phyloP scores from a whole-genome alignment of 495 filamentous ascomycete species.

The Hypoxylon rickii region DNA sequence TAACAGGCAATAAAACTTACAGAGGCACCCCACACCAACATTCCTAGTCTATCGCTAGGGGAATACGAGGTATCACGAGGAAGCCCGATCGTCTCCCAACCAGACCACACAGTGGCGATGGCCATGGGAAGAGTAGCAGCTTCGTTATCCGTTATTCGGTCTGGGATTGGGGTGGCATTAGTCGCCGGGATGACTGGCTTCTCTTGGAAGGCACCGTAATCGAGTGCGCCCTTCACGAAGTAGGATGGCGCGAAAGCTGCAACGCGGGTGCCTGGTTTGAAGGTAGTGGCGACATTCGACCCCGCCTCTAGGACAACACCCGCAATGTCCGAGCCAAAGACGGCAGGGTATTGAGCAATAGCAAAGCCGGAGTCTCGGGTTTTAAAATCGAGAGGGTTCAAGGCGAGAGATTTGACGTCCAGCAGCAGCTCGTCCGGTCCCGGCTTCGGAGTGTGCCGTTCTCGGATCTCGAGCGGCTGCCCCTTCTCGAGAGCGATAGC shows the following conservation, averaged over 20 bases:
- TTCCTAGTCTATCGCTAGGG: constrained; percentile 39
- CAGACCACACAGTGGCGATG: constrained; percentile 31
- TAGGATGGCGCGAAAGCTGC: constrained; percentile 48
- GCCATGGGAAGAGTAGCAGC: constrained; percentile 52
- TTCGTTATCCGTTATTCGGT: constrained; percentile 47
- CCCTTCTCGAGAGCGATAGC: constrained; percentile 44
- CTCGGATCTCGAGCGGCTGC: constrained; percentile 39
- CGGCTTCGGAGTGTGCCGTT: constrained; percentile 47
- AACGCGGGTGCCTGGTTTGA: constrained; percentile 46
- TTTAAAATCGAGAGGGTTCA: constrained; percentile 53
- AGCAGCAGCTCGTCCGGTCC: constrained; percentile 56
- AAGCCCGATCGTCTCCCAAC: constrained; percentile 44
- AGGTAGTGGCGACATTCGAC: constrained; percentile 39
- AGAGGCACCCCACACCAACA: constrained; percentile 55
- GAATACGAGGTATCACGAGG: constrained; percentile 37
- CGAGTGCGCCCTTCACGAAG: constrained; percentile 24
- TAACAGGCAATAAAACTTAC: not conserved
- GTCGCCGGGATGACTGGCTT: constrained; percentile 43
- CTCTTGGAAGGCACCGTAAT: constrained; percentile 52
- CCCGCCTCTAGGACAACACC: constrained; percentile 47
- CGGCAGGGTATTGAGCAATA: constrained; percentile 45
- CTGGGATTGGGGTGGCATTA: constrained; percentile 43
- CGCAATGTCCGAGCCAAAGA: constrained; percentile 49
- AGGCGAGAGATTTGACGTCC: constrained; percentile 51
- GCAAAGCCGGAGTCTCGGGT: constrained; percentile 48